These are phyloP conservation scores for Leccinum broughii DNA, from an alignment of 768 basidiomycete genomes.

Conservation along the genomic window DNA sequence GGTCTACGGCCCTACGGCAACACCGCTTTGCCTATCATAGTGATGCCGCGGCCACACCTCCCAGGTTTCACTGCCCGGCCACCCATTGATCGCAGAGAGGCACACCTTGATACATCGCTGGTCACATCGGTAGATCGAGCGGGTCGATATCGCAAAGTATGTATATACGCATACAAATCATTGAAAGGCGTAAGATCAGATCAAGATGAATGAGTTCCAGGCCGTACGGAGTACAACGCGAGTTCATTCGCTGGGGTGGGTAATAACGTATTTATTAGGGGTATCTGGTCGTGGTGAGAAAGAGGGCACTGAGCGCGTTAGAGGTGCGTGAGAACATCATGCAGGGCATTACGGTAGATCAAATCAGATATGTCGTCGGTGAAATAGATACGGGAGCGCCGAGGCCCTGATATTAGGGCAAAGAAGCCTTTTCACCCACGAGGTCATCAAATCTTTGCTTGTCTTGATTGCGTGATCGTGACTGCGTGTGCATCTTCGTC, in stretches of 20 bases:
- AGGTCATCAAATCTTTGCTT: slow-evolving; percentile 50
- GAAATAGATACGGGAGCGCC: slow-evolving; percentile 23
- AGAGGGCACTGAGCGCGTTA: slow-evolving; percentile 13
- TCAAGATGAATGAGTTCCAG: slow-evolving; percentile 11
- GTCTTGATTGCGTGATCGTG: slow-evolving; percentile 50
- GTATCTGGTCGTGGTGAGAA: slow-evolving; percentile 31
- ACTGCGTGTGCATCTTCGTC: slow-evolving; percentile 54
- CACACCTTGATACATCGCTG: slow-evolving; percentile 16
- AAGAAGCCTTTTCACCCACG: slow-evolving; percentile 52
- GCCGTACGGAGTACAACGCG: slow-evolving; percentile 16
- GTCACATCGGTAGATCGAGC: slow-evolving; percentile 6
- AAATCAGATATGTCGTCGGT: slow-evolving; percentile 18
- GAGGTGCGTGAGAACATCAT: slow-evolving; percentile 22
- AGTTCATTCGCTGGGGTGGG: slow-evolving; percentile 27
- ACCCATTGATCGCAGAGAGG: slow-evolving; percentile 12
- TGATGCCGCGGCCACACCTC: slow-evolving; percentile 15
- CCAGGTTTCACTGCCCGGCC: slow-evolving; percentile 7
- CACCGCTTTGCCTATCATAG: slow-evolving; percentile 18
- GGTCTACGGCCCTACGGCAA: not conserved
- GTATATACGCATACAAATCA: slow-evolving; percentile 33
- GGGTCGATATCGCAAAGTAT: slow-evolving; percentile 17
- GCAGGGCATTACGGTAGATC: slow-evolving; percentile 24
- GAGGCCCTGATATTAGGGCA: slow-evolving; percentile 22
- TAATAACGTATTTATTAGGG: slow-evolving; percentile 32
- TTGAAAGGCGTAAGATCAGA: slow-evolving; percentile 27